phyloP scores from a whole-genome alignment of 1,284 basidiomycete genomes.

The Pseudomicrostroma phylloplanum region DNA sequence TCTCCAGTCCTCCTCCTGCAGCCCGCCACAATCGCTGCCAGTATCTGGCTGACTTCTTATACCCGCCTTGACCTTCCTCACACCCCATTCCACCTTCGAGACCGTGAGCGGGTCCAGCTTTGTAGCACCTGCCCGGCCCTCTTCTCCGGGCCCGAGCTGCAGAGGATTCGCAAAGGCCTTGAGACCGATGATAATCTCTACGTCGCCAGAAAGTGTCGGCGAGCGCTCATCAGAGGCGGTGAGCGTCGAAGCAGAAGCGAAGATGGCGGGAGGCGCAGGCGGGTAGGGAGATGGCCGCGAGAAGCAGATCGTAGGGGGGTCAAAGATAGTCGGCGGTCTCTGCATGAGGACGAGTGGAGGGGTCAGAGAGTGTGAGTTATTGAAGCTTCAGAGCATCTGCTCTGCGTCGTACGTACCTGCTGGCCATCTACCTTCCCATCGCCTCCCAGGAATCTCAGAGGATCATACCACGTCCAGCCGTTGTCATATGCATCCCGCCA shows the following conservation, averaged over 20 bases:
- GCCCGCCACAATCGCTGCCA: not conserved
- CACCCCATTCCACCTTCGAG: constrained; percentile 11
- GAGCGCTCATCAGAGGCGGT: constrained; percentile 1
- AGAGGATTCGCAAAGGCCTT: not conserved
- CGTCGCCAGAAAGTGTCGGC: constrained; percentile 7
- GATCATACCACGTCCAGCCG: constrained; percentile 14
- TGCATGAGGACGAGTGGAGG: not conserved
- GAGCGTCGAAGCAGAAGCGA: not conserved
- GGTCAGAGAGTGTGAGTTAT: not conserved
- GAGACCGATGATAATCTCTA: constrained; percentile 12
- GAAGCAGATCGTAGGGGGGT: constrained; percentile 12
- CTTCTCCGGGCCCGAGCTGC: not conserved
- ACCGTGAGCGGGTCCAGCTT: constrained; percentile 7
- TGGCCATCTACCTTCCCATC: not conserved
- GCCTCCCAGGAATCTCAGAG: constrained; percentile 6
- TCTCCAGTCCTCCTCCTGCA: constrained; percentile 8
- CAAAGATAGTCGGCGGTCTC: no score
- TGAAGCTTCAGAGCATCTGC: not conserved
- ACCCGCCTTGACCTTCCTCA: not conserved
- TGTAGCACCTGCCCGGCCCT: not conserved
- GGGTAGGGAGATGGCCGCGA: constrained; percentile 5
- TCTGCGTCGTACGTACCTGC: not conserved
- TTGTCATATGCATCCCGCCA: constrained; percentile 8
- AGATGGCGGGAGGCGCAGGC: not conserved
- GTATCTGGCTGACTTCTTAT: not conserved